A percentile compares a stretch with the other conserved stretches of the same genome.
These are phyloP conservation scores for Perkinsus olseni DNA, from an alignment of 169 alveolate species.

Conservation along the genomic window DNA sequence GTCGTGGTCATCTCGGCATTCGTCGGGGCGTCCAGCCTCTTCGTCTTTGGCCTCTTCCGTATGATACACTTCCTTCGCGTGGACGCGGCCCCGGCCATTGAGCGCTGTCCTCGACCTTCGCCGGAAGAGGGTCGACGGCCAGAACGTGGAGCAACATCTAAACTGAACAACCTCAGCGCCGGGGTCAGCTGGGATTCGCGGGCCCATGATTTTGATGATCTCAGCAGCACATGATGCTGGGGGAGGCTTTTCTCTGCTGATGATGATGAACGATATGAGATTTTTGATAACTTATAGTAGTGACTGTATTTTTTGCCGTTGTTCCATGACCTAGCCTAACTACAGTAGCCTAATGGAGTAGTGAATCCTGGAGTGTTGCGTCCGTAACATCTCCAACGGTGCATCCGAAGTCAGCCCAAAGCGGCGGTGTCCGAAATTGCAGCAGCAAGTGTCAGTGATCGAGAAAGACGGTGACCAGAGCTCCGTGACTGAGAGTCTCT, in stretches of 20 bases:
- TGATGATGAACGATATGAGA: too few species aligned
- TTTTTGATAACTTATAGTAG: too few species aligned
- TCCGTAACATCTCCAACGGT: too few species aligned
- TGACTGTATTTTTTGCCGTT: neutral
- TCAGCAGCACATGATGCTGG: neutral
- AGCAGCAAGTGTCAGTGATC: too few species aligned
- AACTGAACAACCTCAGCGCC: neutral
- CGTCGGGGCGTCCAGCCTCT: neutral
- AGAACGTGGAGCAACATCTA: neutral
- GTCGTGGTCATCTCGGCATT: neutral
- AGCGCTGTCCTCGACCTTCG: neutral
- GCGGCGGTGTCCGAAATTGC: too few species aligned
- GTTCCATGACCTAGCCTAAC: too few species aligned
- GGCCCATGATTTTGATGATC: neutral
- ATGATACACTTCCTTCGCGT: neutral
- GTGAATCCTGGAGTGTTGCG: too few species aligned
- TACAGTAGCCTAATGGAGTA: too few species aligned
- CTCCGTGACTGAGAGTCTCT: too few species aligned
- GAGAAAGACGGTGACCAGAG: too few species aligned
- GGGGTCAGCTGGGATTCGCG: neutral
- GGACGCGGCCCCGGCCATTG: neutral
- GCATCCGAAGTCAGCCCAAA: too few species aligned
- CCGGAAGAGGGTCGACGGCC: neutral
- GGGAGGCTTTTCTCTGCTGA: too few species aligned
- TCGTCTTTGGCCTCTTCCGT: neutral